These are phyloP conservation scores for Lizanozyma gosingica DNA, from an alignment of 1,139 yeast genomes.

Conservation along the genomic window DNA sequence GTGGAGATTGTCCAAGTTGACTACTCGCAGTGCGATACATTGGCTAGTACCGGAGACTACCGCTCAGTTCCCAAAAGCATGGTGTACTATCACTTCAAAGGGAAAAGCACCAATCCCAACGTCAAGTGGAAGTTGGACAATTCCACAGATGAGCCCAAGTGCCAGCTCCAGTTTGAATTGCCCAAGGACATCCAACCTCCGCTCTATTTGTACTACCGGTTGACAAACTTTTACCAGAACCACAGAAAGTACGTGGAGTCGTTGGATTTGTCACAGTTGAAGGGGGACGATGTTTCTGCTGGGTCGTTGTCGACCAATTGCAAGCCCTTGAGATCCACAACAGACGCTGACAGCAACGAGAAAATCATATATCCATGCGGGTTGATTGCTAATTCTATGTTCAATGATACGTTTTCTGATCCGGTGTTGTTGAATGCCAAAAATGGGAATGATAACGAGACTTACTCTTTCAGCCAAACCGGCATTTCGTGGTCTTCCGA, in stretches of 20 bases:
- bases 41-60: constrained; percentile 28
- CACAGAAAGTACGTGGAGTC: constrained; percentile 72
- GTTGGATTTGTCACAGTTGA: constrained; percentile 54
- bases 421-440: constrained; percentile 32
- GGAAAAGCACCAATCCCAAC: constrained; percentile 26
- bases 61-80: constrained; percentile 42
- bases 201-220: constrained; percentile 55
- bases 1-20: constrained; percentile 53
- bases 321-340: constrained; percentile 41
- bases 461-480: constrained; percentile 41
- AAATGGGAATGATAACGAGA: constrained; percentile 30
- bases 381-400: constrained; percentile 64
- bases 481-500: constrained; percentile 68
- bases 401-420: constrained; percentile 58
- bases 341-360: constrained; percentile 29
- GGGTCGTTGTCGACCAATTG: constrained; percentile 46
- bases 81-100: constrained; percentile 45
- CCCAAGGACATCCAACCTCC: constrained; percentile 54
- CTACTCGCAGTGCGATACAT: constrained; percentile 46
- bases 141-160: constrained; percentile 27
- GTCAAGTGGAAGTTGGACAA: constrained; percentile 49
- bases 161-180: constrained; percentile 49
- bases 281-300: constrained; percentile 48
- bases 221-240: constrained; percentile 70
- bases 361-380: constrained; percentile 69